Evolutionary conservation across 2,329 filamentous ascomycete genomes (phyloP).

Genomic region (Diplocarpon mali): DNA sequence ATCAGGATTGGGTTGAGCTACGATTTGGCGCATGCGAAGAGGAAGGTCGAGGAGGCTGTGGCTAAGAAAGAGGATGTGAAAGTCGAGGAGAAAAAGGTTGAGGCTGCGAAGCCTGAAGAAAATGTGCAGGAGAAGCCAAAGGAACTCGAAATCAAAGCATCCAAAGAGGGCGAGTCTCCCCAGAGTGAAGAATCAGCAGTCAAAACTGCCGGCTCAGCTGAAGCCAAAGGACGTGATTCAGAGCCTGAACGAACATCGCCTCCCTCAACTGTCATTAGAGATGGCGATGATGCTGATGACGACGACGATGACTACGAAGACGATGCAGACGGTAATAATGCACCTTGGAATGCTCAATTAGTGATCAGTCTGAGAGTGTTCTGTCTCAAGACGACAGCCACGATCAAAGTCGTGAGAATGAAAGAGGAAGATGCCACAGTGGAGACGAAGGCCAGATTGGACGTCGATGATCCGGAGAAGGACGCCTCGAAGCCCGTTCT

Average conservation of each 20-base stretch:
- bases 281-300: background rate
- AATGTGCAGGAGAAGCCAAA: slow-evolving; percentile 12
- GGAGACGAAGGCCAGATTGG: slow-evolving; percentile 25
- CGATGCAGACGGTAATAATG: slow-evolving; percentile 42
- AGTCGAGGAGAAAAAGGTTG: slow-evolving; percentile 30
- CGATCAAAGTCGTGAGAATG: slow-evolving; percentile 19
- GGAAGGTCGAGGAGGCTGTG: slow-evolving; percentile 37
- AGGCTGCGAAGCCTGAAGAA: slow-evolving; percentile 5
- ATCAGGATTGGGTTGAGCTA: slow-evolving; percentile 48
- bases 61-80: slow-evolving; percentile 33
- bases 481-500: background rate
- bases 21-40: slow-evolving; percentile 50
- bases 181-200: too few species aligned
- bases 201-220: background rate
- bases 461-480: slow-evolving; percentile 32
- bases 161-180: slow-evolving; percentile 5
- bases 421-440: slow-evolving; percentile 11
- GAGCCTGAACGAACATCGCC: too few species aligned
- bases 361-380: slow-evolving; percentile 52
- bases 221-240: background rate
- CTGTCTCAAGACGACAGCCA: slow-evolving; percentile 33
- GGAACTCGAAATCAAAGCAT: slow-evolving; percentile 3
- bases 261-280: too few species aligned
- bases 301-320: slow-evolving; percentile 31
- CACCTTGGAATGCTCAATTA: slow-evolving; percentile 53